Conservation (phyloP, 306 rosid species). For the Mimosa bimucronata region DNA sequence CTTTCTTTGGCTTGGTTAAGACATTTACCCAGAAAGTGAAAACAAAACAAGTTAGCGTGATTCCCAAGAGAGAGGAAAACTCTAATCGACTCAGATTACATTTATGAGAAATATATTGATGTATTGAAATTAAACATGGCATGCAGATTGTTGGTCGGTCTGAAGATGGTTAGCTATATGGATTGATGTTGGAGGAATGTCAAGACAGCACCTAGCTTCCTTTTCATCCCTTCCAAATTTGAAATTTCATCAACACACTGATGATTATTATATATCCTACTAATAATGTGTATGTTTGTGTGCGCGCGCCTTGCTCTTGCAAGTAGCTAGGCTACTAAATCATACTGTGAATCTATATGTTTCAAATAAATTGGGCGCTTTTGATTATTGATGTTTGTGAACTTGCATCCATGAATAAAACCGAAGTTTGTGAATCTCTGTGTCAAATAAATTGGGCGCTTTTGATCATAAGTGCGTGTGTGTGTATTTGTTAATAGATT, state of each 20-base stretch:
- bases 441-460: not conserved
- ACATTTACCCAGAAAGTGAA: no score
- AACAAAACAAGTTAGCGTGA: no score
- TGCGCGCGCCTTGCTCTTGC: not conserved
- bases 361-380: no score
- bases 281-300: no score
- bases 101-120: not conserved
- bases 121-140: not conserved
- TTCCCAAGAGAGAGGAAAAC: no score
- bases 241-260: not conserved
- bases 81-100: no score
- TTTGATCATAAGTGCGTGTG: not conserved
- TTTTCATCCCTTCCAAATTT: not conserved
- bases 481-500: no score
- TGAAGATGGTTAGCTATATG: not conserved
- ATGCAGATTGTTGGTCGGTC: not conserved
- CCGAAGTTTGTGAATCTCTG: not conserved
- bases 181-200: not conserved
- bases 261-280: not conserved
- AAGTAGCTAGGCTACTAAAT: not conserved
- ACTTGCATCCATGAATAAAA: no score
- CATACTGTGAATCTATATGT: no score
- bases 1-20: no score
- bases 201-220: not conserved
- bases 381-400: no score